Base-by-base conservation (phyloP, 768 basidiomycete species). In the Collybiopsis luxurians region DNA sequence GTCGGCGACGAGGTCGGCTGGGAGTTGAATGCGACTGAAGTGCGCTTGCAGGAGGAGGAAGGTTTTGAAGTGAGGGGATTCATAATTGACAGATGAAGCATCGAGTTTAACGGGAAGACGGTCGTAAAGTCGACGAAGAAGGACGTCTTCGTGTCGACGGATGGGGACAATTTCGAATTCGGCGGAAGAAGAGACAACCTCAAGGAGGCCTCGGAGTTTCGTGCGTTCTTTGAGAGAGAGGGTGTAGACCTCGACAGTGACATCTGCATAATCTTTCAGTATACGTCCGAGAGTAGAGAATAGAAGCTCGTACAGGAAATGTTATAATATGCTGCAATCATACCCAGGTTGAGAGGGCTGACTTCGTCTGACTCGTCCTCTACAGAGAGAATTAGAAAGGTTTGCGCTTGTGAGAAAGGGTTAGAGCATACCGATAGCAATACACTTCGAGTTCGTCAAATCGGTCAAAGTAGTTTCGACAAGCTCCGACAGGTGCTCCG, bases 301-400 rank as follows among this genome's bases (percentile, higher is more conserved):
- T 15, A 28, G 5, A 77, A 38, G 17, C 28, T 21, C 88, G 68
- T 61, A 90, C 90, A 92, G 55, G 91, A 94, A 40, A 95, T 95
- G 65, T 94, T 92, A 70, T 94, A 96, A 74, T 94, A 95, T 0
- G 95, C 94, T 0, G 95, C 97, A 64, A 99, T 98, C 95, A 98
- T 97, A 56, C 97, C 97, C 36, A 98, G 77, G 72, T 98, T 99
- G 64, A 98, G 84, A 1, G 95, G 86, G 2, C 86, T 84, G 0
- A 92, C 83, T 38, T 51, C 49, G 60, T 96, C 93, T 89, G 95
- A 94, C 68, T 97, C 95, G 60, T 96, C 94, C 77, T 92, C 90
- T 87, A 59, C 10, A 59, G 0, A 15, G 30, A 21, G 58, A 36
- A 44, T 9, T 47, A 15, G 27, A 9, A 59, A 60, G 47, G 40